Evolutionary conservation across 139 green algal genomes (phyloP), one percentile per base, ranked within the genome.

Genomic region (Coelastrella sp.): DNA sequence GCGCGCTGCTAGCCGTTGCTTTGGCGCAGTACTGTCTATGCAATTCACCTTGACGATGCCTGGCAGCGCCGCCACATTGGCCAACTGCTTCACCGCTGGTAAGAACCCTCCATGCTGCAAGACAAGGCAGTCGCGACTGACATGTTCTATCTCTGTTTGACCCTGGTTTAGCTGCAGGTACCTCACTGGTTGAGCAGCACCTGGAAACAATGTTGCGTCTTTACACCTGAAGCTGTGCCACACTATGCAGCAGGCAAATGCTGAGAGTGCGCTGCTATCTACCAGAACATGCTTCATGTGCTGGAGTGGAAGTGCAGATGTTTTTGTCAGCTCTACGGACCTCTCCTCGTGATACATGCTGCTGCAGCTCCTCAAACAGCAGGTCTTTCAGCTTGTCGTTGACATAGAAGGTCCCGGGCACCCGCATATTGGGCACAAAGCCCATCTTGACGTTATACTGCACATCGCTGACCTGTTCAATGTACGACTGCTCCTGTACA

Each of bases 51-150:
- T 91, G 16, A 98, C 97, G 56, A 99, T 98, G 75, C 97, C 97
- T 8, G 97, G 97, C 47, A 99, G 90, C 2, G 92, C 94, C 5
- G 97, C 97, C 65, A 99, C 97, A 90, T 99, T 99, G 73, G 97
- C 96, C 3, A 99, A 86, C 91, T 99, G 97, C 92, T 98, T 98
- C 13, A 99, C 94, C 6, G 97, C 97, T 4, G 97, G 96, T 5
- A 98, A 92, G 91, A 99, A 99, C 57, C 97, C 97, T 20, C 96
- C 96, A 59, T 94, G 92, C 92, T 92, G 77, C 76, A 54, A 22
- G 11, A 3, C 2, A 58, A 47, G 32, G 32, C 32, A 47, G 32
- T 47, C 32, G 32, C 32, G 32, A 47, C 32, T 47, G 32, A 47
- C 32, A 47, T 47, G 32, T 47, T 47, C 32, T 47, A 47, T 47